A percentile compares a stretch with the other conserved stretches of the same genome.
Evolutionary conservation across 768 basidiomycete species (phyloP).

Genomic region (Leccinum boreale): DNA sequence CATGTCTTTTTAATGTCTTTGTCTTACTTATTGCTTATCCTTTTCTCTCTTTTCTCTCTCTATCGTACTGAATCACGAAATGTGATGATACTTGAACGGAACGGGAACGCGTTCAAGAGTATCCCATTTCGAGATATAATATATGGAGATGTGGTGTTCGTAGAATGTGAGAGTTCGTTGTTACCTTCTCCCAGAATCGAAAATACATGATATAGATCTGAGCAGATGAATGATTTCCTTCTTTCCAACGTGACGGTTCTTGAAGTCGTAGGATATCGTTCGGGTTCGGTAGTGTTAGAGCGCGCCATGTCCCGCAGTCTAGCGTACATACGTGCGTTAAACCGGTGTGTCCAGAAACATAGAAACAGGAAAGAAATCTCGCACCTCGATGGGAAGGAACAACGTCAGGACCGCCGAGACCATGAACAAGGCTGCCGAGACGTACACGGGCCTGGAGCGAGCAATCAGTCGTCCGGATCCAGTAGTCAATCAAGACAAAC

Average conservation of each 20-base stretch:
- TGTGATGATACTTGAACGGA: not conserved
- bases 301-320: constrained; percentile 29
- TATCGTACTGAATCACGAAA: not conserved
- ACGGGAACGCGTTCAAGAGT: not conserved
- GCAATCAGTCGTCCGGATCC: not conserved
- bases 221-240: not conserved
- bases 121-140: not conserved
- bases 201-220: not conserved
- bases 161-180: not conserved
- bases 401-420: constrained; percentile 39
- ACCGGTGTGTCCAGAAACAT: not conserved
- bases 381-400: constrained; percentile 48
- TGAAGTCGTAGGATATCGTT: not conserved
- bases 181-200: not conserved
- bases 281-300: constrained; percentile 7
- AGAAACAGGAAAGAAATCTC: not conserved
- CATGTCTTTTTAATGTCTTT: not conserved
- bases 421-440: constrained; percentile 45
- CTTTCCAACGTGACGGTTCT: not conserved
- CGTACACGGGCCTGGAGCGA: constrained; percentile 41
- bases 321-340: not conserved
- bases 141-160: not conserved
- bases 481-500: too few species aligned
- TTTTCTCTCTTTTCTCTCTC: not conserved
- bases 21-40: not conserved